Evolutionary conservation across 2,329 filamentous ascomycete species (phyloP).

Genomic region (Xylariaceae sp.): DNA sequence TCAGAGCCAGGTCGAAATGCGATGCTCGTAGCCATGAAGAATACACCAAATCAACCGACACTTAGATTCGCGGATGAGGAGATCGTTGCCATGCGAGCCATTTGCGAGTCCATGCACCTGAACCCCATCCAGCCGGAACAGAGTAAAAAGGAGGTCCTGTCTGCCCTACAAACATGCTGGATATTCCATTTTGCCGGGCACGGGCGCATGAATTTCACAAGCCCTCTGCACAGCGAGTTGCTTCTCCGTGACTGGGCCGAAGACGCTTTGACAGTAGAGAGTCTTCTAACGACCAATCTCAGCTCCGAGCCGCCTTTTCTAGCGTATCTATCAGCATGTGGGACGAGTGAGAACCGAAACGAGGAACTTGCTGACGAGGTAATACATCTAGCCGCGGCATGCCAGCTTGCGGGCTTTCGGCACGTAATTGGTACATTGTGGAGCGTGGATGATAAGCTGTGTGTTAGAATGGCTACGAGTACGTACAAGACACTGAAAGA

Average conservation of each 20-base stretch:
- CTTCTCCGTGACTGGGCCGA: no score
- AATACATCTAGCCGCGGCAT: slow-evolving; percentile 36
- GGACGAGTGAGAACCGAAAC: slow-evolving; percentile 21
- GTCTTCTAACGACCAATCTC: not conserved
- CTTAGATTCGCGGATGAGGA: not conserved
- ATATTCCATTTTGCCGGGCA: slow-evolving; percentile 40
- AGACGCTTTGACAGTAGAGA: no score
- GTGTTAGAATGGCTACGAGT: no score
- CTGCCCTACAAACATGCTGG: slow-evolving; percentile 23
- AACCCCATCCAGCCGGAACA: not conserved
- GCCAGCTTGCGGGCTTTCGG: slow-evolving; percentile 36
- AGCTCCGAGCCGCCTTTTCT: slow-evolving; percentile 26
- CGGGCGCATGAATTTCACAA: slow-evolving; percentile 23
- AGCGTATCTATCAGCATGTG: slow-evolving; percentile 37
- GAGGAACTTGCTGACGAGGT: slow-evolving; percentile 32
- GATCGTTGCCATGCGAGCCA: not conserved
- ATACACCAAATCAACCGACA: not conserved
- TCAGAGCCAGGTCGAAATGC: not conserved
- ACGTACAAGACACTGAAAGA: no score
- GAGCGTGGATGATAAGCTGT: not conserved
- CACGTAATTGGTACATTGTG: slow-evolving; percentile 36
- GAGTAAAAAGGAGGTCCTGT: slow-evolving; percentile 24
- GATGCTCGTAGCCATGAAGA: not conserved
- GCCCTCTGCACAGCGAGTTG: slow-evolving; percentile 25
- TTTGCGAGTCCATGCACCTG: not conserved